Conservation (phyloP, 306 rosid genomes). For the Rubus idaeus region DNA sequence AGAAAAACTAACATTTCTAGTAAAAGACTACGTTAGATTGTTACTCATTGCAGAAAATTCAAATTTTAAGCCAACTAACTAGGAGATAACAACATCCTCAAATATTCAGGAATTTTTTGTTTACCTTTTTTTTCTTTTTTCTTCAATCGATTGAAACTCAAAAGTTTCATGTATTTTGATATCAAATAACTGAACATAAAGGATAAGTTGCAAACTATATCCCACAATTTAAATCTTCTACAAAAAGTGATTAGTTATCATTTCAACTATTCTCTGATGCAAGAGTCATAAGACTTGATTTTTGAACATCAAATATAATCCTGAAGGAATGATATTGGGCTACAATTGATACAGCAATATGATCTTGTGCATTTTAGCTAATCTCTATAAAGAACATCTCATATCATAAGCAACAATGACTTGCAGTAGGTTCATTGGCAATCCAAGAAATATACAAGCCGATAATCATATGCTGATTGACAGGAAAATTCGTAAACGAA, state of each 20-base stretch:
- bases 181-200: background rate
- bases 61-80: slow-evolving; percentile 18
- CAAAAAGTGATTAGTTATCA: background rate
- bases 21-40: background rate
- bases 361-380: background rate
- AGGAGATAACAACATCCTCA: background rate
- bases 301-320: background rate
- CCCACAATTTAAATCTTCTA: background rate
- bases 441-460: too few relatives aligned
- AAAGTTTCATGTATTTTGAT: too few relatives aligned
- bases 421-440: too few relatives aligned
- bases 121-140: background rate
- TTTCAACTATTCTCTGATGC: background rate
- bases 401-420: background rate
- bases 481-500: background rate
- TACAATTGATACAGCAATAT: background rate
- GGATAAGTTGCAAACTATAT: too few relatives aligned
- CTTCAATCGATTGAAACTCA: background rate
- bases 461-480: background rate
- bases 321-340: background rate
- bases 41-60: background rate
- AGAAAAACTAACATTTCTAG: slow-evolving; percentile 1
- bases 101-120: background rate
- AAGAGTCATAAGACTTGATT: background rate
- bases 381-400: background rate